phyloP scores from a whole-genome alignment of 495 filamentous ascomycete species.

The Penicillium canescens region DNA sequence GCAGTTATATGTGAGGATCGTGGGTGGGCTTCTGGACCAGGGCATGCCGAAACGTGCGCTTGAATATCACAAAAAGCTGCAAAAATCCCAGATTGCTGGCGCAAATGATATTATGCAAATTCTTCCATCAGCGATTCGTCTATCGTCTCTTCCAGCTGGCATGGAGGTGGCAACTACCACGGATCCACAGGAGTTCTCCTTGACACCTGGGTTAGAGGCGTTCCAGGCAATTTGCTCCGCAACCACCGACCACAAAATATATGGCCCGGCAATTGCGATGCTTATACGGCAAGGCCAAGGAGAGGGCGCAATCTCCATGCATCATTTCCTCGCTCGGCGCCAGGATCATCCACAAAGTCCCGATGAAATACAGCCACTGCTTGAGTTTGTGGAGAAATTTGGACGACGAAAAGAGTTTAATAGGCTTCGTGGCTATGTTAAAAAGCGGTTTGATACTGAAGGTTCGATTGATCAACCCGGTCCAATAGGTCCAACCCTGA shows the following conservation, averaged over 20 bases:
- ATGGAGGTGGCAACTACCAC: background rate
- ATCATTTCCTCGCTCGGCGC: slow-evolving; percentile 47
- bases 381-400: slow-evolving; percentile 39
- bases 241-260: slow-evolving; percentile 49
- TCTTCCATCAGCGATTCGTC: slow-evolving; percentile 27
- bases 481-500: background rate
- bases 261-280: slow-evolving; percentile 59
- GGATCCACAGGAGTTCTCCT: slow-evolving; percentile 3
- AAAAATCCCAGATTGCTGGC: slow-evolving; percentile 25
- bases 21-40: slow-evolving; percentile 45
- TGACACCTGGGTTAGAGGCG: slow-evolving; percentile 25
- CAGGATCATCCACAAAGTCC: slow-evolving; percentile 50
- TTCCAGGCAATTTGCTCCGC: slow-evolving; percentile 54
- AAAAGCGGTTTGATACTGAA: slow-evolving; percentile 16
- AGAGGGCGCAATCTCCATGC: slow-evolving; percentile 59
- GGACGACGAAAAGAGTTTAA: slow-evolving; percentile 22
- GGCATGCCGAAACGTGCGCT: slow-evolving; percentile 38
- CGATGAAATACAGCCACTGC: slow-evolving; percentile 40
- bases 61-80: slow-evolving; percentile 48
- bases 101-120: slow-evolving; percentile 40
- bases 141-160: slow-evolving; percentile 10
- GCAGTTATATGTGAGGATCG: slow-evolving; percentile 48
- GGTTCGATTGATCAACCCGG: background rate
- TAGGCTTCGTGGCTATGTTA: slow-evolving; percentile 27
- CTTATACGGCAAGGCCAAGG: slow-evolving; percentile 51